phyloP scores from a whole-genome alignment of 805 yeast genomes.

The Lipomyces mesembrius region DNA sequence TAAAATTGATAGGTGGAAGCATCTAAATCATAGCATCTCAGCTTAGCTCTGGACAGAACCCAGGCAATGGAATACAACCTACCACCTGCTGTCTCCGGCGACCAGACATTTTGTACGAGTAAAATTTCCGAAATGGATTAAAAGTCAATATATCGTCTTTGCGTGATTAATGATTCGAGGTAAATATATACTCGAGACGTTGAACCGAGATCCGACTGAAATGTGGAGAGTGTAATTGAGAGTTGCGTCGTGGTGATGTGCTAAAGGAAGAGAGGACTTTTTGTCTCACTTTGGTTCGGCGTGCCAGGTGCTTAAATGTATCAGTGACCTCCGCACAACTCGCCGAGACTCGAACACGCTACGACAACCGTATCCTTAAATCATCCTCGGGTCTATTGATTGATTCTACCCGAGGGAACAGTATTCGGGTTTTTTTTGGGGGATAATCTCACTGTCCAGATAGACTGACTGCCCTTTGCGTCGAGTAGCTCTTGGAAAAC shows the following conservation, averaged over 20 bases:
- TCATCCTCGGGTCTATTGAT: not conserved
- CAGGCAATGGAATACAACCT: conserved; percentile 17
- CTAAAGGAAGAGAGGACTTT: not conserved
- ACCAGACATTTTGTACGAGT: conserved; percentile 47
- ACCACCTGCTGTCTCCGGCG: conserved; percentile 55
- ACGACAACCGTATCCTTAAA: not conserved
- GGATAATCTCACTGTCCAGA: not conserved
- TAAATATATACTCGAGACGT: not conserved
- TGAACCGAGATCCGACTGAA: not conserved
- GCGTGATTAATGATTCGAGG: not conserved
- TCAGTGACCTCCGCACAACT: not conserved
- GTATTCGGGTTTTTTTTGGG: not conserved
- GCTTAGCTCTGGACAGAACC: not conserved
- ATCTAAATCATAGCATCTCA: conserved; percentile 47
- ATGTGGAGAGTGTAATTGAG: not conserved
- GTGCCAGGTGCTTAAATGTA: not conserved
- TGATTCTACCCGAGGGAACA: not conserved
- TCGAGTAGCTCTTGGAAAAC: not conserved
- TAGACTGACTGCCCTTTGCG: conserved; percentile 3
- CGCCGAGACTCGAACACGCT: not conserved
- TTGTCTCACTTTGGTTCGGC: not conserved
- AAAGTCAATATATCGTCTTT: not conserved
- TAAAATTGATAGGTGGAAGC: conserved; percentile 90
- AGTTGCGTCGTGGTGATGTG: not conserved
- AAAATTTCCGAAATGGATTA: not conserved